Evolutionary conservation across 352 stramenopile genomes (phyloP), one percentile per base, ranked within the genome.

Genomic region (Aphanomyces cochlioides): DNA sequence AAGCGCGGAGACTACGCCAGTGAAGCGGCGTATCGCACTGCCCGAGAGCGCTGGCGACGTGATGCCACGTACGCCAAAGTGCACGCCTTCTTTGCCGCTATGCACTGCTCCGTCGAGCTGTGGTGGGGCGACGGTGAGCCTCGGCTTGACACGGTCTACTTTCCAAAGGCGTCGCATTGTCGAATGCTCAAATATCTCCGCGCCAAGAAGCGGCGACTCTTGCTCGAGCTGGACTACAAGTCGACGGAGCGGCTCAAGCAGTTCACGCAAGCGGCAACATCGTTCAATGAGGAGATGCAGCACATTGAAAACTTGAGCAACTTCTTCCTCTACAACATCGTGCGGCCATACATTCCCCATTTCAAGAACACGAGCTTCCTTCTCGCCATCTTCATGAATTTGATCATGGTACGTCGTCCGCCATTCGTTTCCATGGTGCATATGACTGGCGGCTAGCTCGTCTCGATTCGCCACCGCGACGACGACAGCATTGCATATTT

Each of bases 321-420:
- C 54, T 70, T 70, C 17, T 56, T 60, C 48, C n/a, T 70, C 47
- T 70, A 70, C 54, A 70, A 70, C 48, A 19, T 70, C 0, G 7
- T 70, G 19, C 64, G 64, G 13, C 64, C 64, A 34, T 70, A 70
- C 64, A 70, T 70, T 15, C 64, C 64, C 4, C 54, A 61, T 36
- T 47, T 70, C 64, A 70, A 70, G 40, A 63, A 17, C 17, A n/a
- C 61, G 19, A 70, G 64, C 48, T 70, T 70, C 36, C 45, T 70
- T 39, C 47, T 70, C 2, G 64, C 64, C 40, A 70, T 70, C 64
- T 70, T 70, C 34, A 70, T 70, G 64, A 70, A 70, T 47, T 56
- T 70, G 19, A 70, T 70, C 39, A 70, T 70, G 64, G 64, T 70
- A 50, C 5, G 48, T 15, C 17, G 5, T 47, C 34, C 0, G 28